phyloP scores from a whole-genome alignment of 768 basidiomycete genomes.

The Polyporus arcularius region DNA sequence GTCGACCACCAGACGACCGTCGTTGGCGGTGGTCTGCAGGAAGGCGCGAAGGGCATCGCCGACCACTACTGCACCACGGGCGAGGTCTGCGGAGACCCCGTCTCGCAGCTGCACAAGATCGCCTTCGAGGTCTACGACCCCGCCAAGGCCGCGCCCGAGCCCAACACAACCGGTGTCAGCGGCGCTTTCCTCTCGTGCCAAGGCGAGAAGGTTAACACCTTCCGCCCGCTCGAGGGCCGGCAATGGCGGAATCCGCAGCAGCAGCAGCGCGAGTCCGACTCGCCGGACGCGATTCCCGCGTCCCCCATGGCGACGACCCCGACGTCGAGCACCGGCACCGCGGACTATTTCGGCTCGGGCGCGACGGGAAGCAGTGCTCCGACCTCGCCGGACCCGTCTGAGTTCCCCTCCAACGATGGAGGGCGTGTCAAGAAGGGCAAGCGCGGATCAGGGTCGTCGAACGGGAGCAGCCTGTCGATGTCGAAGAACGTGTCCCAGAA shows the following conservation, averaged over 20 bases:
- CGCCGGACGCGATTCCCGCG: constrained; percentile 53
- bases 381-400: constrained; percentile 63
- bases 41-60: constrained; percentile 82
- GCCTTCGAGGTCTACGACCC: constrained; percentile 89
- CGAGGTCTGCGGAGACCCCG: constrained; percentile 91
- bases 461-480: constrained; percentile 54
- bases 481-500: constrained; percentile 56
- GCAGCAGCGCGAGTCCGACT: constrained; percentile 33
- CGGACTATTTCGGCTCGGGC: constrained; percentile 65
- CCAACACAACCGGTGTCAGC: constrained; percentile 73
- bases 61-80: constrained; percentile 82
- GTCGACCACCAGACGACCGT: constrained; percentile 90
- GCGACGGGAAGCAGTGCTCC: constrained; percentile 64
- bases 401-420: constrained; percentile 79
- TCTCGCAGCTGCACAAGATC: constrained; percentile 94
- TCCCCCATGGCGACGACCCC: constrained; percentile 71
- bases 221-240: constrained; percentile 80
- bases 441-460: constrained; percentile 75
- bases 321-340: constrained; percentile 38
- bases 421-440: constrained; percentile 81
- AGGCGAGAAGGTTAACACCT: constrained; percentile 93
- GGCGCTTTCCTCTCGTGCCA: constrained; percentile 89
- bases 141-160: constrained; percentile 66
- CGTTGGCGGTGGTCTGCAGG: constrained; percentile 88
- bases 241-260: constrained; percentile 56